Conservation (phyloP, 108 stramenopile genomes). For the Cylindrotheca closterium region DNA sequence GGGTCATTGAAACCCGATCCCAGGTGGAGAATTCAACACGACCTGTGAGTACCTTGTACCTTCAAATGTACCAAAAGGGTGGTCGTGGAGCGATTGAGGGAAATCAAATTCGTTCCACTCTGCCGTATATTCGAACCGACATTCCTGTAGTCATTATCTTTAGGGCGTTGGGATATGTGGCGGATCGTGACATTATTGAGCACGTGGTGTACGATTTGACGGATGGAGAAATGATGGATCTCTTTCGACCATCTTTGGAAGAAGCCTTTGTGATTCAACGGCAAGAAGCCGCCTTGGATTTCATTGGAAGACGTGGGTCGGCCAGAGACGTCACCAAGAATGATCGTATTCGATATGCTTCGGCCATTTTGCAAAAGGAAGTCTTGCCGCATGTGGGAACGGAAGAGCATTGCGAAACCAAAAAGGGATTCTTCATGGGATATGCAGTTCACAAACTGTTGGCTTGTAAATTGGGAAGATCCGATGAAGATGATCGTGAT, state of each 20-base stretch:
- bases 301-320: conserved; percentile 93
- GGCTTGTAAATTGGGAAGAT: conserved; percentile 91
- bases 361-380: conserved; percentile 95
- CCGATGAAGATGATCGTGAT: conserved; percentile 98
- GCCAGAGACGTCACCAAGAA: conserved; percentile 92
- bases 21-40: conserved; percentile 92
- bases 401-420: conserved; percentile 94
- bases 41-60: conserved; percentile 90
- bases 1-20: conserved; percentile 94
- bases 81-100: conserved; percentile 87
- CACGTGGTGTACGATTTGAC: conserved; percentile 98
- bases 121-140: conserved; percentile 96
- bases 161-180: conserved; percentile 95
- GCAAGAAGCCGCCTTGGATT: conserved; percentile 93
- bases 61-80: conserved; percentile 98
- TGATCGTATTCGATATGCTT: conserved; percentile 96
- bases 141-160: conserved; percentile 99
- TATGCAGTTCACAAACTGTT: conserved; percentile 98
- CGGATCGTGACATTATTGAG: conserved; percentile 94
- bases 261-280: conserved; percentile 95
- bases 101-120: conserved; percentile 92
- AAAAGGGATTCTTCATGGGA: conserved; percentile 99
- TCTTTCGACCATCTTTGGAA: conserved; percentile 94
- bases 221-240: conserved; percentile 97
- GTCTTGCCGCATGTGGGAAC: conserved; percentile 98